A percentile compares a stretch with the other conserved stretches of the same genome.
These are phyloP conservation scores for Globisporangium radiosum DNA, from an alignment of 352 stramenopile species.

Conservation along the genomic window DNA sequence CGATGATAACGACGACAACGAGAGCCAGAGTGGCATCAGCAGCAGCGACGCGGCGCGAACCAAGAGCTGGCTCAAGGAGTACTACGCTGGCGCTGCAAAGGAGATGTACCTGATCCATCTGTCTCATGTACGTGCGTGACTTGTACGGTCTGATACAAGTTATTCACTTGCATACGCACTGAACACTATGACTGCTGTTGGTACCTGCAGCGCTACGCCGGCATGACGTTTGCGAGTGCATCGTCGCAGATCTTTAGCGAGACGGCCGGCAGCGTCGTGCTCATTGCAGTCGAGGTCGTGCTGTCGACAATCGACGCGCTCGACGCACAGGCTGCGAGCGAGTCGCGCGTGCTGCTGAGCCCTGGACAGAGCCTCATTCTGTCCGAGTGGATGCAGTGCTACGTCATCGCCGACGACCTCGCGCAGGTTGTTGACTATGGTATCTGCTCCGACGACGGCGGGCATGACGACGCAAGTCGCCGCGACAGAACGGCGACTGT, in stretches of 20 bases:
- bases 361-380: conserved; percentile 68
- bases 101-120: conserved; percentile 84
- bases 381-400: conserved; percentile 75
- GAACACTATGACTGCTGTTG: neutral
- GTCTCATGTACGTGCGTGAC: conserved; percentile 36
- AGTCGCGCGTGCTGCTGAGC: conserved; percentile 73
- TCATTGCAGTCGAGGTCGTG: conserved; percentile 76
- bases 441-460: conserved; percentile 46
- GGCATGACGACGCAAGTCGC: conserved; percentile 30
- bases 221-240: conserved; percentile 61
- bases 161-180: neutral
- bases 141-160: too few species aligned
- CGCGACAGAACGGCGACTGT: conserved; percentile 24
- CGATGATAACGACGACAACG: conserved; percentile 2
- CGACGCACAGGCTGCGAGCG: conserved; percentile 15
- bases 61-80: conserved; percentile 52
- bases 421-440: conserved; percentile 52
- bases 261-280: conserved; percentile 56
- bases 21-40: neutral
- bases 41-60: neutral
- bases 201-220: conserved; percentile 42
- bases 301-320: conserved; percentile 36
- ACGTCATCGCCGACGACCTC: conserved; percentile 82
- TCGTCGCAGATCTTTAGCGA: conserved; percentile 56
- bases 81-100: conserved; percentile 71